Base-by-base conservation (phyloP, 2,329 filamentous ascomycete species). In the Alternaria metachromatica region DNA sequence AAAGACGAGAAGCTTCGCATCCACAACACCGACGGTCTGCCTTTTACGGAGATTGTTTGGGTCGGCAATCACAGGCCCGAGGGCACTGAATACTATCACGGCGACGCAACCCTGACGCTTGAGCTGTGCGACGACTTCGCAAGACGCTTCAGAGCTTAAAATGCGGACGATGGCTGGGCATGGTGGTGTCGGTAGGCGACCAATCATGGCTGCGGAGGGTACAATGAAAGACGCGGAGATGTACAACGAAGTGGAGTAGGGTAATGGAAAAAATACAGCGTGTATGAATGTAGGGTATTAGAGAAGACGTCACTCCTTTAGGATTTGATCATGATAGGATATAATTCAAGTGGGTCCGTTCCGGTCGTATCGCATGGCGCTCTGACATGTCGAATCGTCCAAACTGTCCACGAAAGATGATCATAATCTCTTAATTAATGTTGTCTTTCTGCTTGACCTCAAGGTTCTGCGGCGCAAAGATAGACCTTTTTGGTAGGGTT, bases 51-150 rank as follows among this genome's bases (percentile, higher is more conserved):
- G 30, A 65, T 72, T 55, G 57, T 60, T 11, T 74, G 72, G 72
- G 26, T 68, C 15, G 69, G 67, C 3, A 54, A 58, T 28, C 70
- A 68, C 12, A 61, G 63, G 54, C 64, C 60, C 10, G 58, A 61
- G 18, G 43, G 57, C 21, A 72, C 66, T 7, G 51, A 30, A 18
- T 55, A 49, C 5, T 70, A 65, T 28, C 10, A 43, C 2, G 70
- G 69, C 15, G 66, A 72, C 46, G 67, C 67, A 20, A 66, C 64
- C 15, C 49, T 75, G 58, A 67, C 57, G 51, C 56, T 72, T 7
- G 62, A 57, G 55, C 46, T 71, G 30, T 72, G 70, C 55, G 70
- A 61, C 13, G 20, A 44, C n/a, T 63, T 55, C n/a, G 43, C 25
- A 7, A n/a, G 41, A 4, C 54, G 41, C 37, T 30, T 69, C 37